These are phyloP conservation scores for Cercospora canescens DNA, from an alignment of 2,329 filamentous ascomycete genomes.

Conservation along the genomic window DNA sequence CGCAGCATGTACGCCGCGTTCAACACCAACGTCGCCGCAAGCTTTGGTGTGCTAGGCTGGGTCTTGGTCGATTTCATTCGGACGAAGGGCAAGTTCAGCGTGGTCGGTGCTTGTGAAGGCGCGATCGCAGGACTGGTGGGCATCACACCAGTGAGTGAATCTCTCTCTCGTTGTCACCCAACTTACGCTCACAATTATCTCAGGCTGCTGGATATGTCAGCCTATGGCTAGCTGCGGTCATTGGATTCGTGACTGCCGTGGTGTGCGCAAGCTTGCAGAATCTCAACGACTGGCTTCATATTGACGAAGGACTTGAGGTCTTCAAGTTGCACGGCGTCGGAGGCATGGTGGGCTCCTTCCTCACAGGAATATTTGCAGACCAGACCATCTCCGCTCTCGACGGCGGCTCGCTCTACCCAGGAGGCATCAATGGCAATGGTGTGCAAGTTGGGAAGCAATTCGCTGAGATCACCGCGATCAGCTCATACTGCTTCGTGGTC, in stretches of 20 bases:
- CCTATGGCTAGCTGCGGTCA: conserved; percentile 47
- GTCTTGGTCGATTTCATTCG: conserved; percentile 54
- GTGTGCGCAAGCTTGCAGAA: conserved; percentile 53
- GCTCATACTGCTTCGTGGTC: conserved; percentile 54
- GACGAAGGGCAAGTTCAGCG: conserved; percentile 54
- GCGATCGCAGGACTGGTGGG: conserved; percentile 61
- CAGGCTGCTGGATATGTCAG: conserved; percentile 46
- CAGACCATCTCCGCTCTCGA: conserved; percentile 52
- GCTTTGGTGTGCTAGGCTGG: conserved; percentile 57
- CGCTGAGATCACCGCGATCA: conserved; percentile 57
- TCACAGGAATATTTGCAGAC: conserved; percentile 59
- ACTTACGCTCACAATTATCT: not conserved
- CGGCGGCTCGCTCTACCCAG: conserved; percentile 50
- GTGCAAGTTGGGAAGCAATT: conserved; percentile 58
- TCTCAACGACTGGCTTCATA: conserved; percentile 55
- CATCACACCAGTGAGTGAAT: conserved; percentile 48
- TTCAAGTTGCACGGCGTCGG: conserved; percentile 62
- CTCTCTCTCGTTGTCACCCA: not conserved
- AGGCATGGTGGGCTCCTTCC: conserved; percentile 58
- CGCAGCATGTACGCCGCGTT: conserved; percentile 58
- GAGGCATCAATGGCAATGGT: conserved; percentile 56
- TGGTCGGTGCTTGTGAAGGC: conserved; percentile 59
- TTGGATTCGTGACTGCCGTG: conserved; percentile 57
- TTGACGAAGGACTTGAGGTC: conserved; percentile 61
- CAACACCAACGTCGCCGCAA: conserved; percentile 60